Conservation (phyloP, 495 filamentous ascomycete species). For the Penicillium angulare region DNA sequence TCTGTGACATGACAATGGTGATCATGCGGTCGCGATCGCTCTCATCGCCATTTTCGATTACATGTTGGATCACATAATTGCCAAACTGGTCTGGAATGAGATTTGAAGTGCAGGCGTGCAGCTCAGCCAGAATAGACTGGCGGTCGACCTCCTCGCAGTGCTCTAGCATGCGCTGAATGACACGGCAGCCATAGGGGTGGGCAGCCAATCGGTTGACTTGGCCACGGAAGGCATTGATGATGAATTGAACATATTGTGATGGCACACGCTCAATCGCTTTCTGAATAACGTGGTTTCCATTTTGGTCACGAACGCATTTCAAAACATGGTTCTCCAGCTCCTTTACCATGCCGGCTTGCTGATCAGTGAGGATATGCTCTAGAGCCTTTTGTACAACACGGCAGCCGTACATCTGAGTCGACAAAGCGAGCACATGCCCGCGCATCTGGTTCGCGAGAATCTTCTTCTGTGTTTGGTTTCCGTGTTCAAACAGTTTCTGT, state of each 20-base stretch:
- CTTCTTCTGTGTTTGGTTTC: slow-evolving; percentile 91
- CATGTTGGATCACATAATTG: slow-evolving; percentile 95
- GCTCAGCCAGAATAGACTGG: slow-evolving; percentile 69
- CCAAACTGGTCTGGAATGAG: slow-evolving; percentile 90
- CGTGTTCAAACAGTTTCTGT: slow-evolving; percentile 96
- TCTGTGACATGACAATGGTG: slow-evolving; percentile 63
- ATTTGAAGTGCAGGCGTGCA: slow-evolving; percentile 66
- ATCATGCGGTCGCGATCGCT: slow-evolving; percentile 76
- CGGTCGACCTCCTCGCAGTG: slow-evolving; percentile 73
- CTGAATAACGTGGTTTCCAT: slow-evolving; percentile 97
- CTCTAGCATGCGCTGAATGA: slow-evolving; percentile 92
- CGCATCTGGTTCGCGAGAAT: slow-evolving; percentile 83
- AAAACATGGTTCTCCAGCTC: slow-evolving; percentile 80
- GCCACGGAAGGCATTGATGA: slow-evolving; percentile 80
- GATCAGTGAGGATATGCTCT: slow-evolving; percentile 86
- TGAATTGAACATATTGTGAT: slow-evolving; percentile 77
- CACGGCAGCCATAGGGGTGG: slow-evolving; percentile 87
- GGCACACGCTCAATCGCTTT: slow-evolving; percentile 90
- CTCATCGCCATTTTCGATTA: slow-evolving; percentile 78
- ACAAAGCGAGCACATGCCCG: slow-evolving; percentile 73
- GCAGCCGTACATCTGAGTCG: slow-evolving; percentile 91
- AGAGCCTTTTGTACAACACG: slow-evolving; percentile 97
- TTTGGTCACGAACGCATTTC: slow-evolving; percentile 81
- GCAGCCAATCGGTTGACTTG: slow-evolving; percentile 75
- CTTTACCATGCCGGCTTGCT: slow-evolving; percentile 79